These are phyloP conservation scores for Septoria petroselini DNA, from an alignment of 2,329 filamentous ascomycete species.

Conservation along the genomic window DNA sequence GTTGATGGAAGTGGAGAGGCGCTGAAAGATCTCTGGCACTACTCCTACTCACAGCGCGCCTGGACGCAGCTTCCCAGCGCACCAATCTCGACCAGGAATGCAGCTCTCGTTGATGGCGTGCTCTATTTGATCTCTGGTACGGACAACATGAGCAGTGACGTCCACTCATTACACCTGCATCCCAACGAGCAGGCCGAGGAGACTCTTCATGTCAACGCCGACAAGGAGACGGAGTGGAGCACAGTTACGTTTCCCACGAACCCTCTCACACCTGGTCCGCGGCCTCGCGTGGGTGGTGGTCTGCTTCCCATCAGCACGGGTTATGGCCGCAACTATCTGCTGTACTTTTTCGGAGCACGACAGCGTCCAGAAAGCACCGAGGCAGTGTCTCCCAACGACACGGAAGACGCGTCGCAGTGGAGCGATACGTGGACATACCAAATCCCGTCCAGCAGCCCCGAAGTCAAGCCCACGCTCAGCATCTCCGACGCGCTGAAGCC, in stretches of 20 bases:
- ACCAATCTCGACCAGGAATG: slow-evolving; percentile 36
- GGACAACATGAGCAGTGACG: slow-evolving; percentile 34
- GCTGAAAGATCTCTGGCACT: slow-evolving; percentile 36
- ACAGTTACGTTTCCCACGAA: slow-evolving; percentile 44
- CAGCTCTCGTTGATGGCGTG: slow-evolving; percentile 38
- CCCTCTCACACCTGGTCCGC: slow-evolving; percentile 44
- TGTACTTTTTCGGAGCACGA: slow-evolving; percentile 43
- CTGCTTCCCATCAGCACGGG: slow-evolving; percentile 45
- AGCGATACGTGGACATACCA: slow-evolving; percentile 48
- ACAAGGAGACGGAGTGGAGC: slow-evolving; percentile 39
- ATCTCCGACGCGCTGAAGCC: slow-evolving; percentile 39
- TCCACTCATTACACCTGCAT: slow-evolving; percentile 28
- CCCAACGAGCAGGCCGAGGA: slow-evolving; percentile 12
- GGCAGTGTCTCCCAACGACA: slow-evolving; percentile 24
- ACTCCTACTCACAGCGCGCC: slow-evolving; percentile 26
- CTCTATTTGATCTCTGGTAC: slow-evolving; percentile 43
- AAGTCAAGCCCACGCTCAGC: slow-evolving; percentile 29
- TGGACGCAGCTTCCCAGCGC: slow-evolving; percentile 34
- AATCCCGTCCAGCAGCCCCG: slow-evolving; percentile 39
- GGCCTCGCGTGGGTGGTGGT: slow-evolving; percentile 40
- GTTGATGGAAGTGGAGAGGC: slow-evolving; percentile 24
- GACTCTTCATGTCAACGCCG: slow-evolving; percentile 16
- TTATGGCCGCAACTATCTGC: slow-evolving; percentile 45
- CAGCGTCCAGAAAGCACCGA: slow-evolving; percentile 20
- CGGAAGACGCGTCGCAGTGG: slow-evolving; percentile 32